Conservation (phyloP, 2,329 filamentous ascomycete species). For the Thyridium curvatum region DNA sequence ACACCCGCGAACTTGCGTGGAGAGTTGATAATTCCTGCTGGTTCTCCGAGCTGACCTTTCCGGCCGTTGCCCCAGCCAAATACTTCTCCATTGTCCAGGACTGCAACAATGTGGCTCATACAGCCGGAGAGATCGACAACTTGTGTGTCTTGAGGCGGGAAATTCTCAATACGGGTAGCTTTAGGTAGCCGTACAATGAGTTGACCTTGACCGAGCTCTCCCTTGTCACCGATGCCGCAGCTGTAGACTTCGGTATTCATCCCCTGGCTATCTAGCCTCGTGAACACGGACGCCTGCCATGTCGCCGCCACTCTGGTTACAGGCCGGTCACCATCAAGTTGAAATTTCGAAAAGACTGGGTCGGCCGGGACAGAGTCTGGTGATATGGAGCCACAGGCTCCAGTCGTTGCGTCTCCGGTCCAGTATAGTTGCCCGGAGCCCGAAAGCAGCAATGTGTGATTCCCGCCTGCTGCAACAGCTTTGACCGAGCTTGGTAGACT, state of each 20-base stretch:
- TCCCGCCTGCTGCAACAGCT: constrained; percentile 62
- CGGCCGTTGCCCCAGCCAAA: constrained; percentile 87
- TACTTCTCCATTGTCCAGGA: constrained; percentile 68
- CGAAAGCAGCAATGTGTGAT: constrained; percentile 76
- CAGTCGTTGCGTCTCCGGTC: constrained; percentile 52
- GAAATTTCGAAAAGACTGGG: constrained; percentile 27
- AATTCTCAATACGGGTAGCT: constrained; percentile 47
- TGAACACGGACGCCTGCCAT: constrained; percentile 69
- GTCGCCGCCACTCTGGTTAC: constrained; percentile 58
- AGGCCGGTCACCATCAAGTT: constrained; percentile 14
- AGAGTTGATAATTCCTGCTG: constrained; percentile 42
- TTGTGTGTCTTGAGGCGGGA: constrained; percentile 54
- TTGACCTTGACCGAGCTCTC: constrained; percentile 63
- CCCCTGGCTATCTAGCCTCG: constrained; percentile 36
- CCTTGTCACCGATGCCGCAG: constrained; percentile 61
- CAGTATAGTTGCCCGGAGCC: constrained; percentile 53
- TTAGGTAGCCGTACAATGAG: constrained; percentile 41
- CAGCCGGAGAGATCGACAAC: constrained; percentile 63
- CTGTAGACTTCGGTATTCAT: constrained; percentile 48
- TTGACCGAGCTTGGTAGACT: constrained; percentile 26
- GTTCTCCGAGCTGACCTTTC: constrained; percentile 74
- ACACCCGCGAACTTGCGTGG: constrained; percentile 56
- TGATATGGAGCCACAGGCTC: constrained; percentile 44
- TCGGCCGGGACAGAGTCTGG: constrained; percentile 13
- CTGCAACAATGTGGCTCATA: constrained; percentile 69